phyloP scores from a whole-genome alignment of 768 basidiomycete species.

The Galerina marginata region DNA sequence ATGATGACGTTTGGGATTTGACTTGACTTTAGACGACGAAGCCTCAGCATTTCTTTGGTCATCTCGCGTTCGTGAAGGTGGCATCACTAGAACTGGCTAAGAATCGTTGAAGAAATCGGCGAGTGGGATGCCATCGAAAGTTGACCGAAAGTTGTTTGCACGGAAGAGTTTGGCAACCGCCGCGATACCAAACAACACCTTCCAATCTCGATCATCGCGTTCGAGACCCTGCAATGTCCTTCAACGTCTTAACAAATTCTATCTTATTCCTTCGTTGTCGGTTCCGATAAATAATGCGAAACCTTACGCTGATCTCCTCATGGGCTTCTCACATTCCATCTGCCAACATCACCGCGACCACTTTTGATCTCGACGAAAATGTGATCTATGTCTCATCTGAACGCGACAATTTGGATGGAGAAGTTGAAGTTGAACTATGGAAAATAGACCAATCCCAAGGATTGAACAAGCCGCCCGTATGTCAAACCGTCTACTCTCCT shows the following conservation, averaged over 20 bases:
- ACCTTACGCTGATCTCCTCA: constrained; percentile 52
- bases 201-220: constrained; percentile 21
- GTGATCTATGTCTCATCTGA: constrained; percentile 65
- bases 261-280: constrained; percentile 6
- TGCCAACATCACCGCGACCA: constrained; percentile 48
- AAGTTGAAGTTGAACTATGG: constrained; percentile 66
- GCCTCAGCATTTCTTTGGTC: constrained; percentile 26
- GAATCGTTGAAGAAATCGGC: not conserved
- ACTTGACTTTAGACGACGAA: constrained; percentile 33
- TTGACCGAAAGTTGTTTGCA: not conserved
- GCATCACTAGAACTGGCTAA: constrained; percentile 20
- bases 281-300: constrained; percentile 50
- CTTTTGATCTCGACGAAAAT: constrained; percentile 70
- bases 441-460: constrained; percentile 36
- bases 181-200: constrained; percentile 25
- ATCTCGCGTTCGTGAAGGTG: constrained; percentile 30
- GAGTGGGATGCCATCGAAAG: not conserved
- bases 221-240: constrained; percentile 9
- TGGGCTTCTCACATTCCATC: constrained; percentile 21
- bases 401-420: constrained; percentile 45
- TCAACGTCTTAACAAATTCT: not conserved
- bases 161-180: constrained; percentile 19
- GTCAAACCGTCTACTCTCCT: not conserved
- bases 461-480: constrained; percentile 23
- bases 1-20: constrained; percentile 27